phyloP scores from a whole-genome alignment of 192 early-diverging fungal species.

The Backusella psychrophila region DNA sequence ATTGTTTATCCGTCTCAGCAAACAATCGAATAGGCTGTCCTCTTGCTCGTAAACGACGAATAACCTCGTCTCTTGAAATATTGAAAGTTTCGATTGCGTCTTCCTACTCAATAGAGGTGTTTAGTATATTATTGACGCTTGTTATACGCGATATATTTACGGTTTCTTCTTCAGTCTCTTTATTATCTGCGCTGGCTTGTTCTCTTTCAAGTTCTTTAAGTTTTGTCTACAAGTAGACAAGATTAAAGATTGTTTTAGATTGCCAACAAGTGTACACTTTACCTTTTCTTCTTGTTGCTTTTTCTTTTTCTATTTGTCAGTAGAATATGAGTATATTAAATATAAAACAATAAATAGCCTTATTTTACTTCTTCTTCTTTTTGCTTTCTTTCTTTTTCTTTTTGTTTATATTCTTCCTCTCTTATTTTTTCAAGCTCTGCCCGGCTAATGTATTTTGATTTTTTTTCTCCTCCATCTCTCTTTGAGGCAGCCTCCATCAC shows the following conservation, averaged over 20 bases:
- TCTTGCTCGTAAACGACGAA: slow-evolving; percentile 78
- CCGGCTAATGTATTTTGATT: slow-evolving; percentile 82
- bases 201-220: slow-evolving; percentile 27
- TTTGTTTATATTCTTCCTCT: slow-evolving; percentile 52
- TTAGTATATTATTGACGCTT: not conserved
- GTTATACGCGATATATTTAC: not conserved
- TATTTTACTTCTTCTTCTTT: slow-evolving; percentile 44
- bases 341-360: not conserved
- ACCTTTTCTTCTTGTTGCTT: slow-evolving; percentile 20
- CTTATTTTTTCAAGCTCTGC: slow-evolving; percentile 73
- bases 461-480: slow-evolving; percentile 22
- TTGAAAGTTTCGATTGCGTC: slow-evolving; percentile 42
- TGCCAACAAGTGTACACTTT: not conserved
- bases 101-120: not conserved
- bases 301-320: slow-evolving; percentile 6
- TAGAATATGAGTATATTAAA: not conserved
- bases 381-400: slow-evolving; percentile 53
- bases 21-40: slow-evolving; percentile 92
- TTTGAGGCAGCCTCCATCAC: slow-evolving; percentile 35
- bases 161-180: slow-evolving; percentile 3
- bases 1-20: slow-evolving; percentile 80
- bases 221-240: not conserved
- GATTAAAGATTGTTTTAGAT: not conserved
- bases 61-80: slow-evolving; percentile 72
- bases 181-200: slow-evolving; percentile 19